phyloP scores from a whole-genome alignment of 441 rosid genomes.

The Jatropha podagrica region DNA sequence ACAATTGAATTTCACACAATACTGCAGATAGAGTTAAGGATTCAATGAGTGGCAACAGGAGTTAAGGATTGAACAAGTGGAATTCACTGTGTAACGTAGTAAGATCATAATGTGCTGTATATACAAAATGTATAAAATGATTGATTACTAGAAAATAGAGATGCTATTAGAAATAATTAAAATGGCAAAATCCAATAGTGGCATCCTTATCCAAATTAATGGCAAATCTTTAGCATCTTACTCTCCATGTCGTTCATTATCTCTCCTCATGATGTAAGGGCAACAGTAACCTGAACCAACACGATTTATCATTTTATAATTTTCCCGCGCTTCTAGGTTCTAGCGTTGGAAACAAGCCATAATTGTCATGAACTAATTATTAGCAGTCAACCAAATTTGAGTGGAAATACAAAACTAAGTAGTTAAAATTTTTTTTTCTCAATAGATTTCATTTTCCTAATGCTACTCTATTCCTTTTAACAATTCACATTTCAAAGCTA shows the following conservation, averaged over 20 bases:
- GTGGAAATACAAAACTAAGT: neutral
- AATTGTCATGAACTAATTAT: neutral
- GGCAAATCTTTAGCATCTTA: neutral
- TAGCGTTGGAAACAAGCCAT: neutral
- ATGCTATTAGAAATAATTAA: neutral
- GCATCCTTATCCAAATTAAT: constrained; percentile 6
- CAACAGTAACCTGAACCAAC: neutral
- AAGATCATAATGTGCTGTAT: neutral
- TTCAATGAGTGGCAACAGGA: too few relatives aligned
- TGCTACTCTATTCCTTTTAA: neutral
- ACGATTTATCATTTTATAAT: neutral
- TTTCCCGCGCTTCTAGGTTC: neutral
- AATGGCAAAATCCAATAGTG: neutral
- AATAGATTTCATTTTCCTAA: constrained; percentile 5
- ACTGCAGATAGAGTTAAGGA: neutral
- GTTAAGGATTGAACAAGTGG: neutral
- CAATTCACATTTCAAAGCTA: neutral
- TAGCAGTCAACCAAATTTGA: neutral
- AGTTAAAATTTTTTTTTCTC: neutral
- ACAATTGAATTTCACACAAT: neutral
- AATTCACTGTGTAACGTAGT: neutral
- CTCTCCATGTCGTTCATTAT: neutral
- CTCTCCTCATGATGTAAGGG: neutral
- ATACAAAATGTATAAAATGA: neutral
- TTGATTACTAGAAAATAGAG: neutral